Base-by-base conservation (phyloP, 2,329 filamentous ascomycete genomes). In the Penicillium sp. region DNA sequence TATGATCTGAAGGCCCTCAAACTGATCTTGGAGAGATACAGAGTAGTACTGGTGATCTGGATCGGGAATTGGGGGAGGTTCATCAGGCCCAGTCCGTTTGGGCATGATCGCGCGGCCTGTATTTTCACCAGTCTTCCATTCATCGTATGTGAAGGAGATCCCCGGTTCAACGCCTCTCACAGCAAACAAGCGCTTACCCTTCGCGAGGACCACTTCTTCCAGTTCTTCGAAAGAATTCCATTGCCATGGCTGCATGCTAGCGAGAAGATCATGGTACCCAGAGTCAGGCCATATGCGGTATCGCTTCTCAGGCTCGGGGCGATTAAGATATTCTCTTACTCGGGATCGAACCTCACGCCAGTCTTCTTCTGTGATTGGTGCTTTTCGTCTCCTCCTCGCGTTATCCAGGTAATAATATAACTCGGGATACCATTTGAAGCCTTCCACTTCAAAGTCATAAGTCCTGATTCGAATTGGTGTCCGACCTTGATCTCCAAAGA, bases 131-230 rank as follows among this genome's bases (percentile, higher is more conserved):
- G 36, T 33, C 39, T 59, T 59, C 57, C 43, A 59, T 43, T 59
- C 49, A 19, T 56, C 35, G 44, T 59, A 59, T 44, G 57, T 49
- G 43, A 59, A 59, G 42, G 57, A 59, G 27, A 57, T 45, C 8
- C 57, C 57, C 27, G 53, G 53, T 17, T 59, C 57, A 29, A 55
- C 33, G 17, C 49, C 48, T 51, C 39, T 48, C 13, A 53, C 53
- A 10, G 45, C 41, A 13, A 38, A 57, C 3, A 55, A 21, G n/a
- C 53, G 47, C 3, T 23, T 15, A 6, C 6, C 4, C n/a, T 59
- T 59, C 27, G 31, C 35, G 7, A 49, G 4, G 17, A 58, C n/a
- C 12, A 38, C 2, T 27, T 49, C 2, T 38, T 49, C 2, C 17
- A 53, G 27, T 47, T 45, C 43, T 27, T 53, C n/a, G 10, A 17